Conservation (phyloP, 352 stramenopile species). For the Pythium aquatile region DNA sequence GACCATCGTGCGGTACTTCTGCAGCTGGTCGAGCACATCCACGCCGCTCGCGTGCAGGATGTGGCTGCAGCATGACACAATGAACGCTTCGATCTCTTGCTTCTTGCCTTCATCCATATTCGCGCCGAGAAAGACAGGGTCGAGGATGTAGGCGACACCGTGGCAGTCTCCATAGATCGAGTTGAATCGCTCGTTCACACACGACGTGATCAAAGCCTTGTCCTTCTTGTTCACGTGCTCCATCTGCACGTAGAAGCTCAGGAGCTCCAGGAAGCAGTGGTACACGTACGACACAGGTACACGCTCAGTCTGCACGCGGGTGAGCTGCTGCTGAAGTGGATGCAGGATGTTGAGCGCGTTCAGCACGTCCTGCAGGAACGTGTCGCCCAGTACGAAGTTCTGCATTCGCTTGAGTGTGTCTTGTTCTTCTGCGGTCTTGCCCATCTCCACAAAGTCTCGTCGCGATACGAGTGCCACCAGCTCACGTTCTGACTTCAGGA, state of each 20-base stretch:
- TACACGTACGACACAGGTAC: constrained; percentile 56
- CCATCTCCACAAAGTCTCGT: constrained; percentile 56
- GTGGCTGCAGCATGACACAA: constrained; percentile 42
- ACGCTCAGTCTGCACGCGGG: constrained; percentile 40
- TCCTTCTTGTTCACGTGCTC: constrained; percentile 72
- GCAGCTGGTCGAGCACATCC: constrained; percentile 49
- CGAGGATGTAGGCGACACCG: constrained; percentile 58
- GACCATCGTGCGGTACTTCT: constrained; percentile 49
- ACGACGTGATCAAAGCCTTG: constrained; percentile 66
- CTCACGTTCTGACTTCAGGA: constrained; percentile 52
- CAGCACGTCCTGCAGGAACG: constrained; percentile 52
- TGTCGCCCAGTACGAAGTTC: constrained; percentile 66
- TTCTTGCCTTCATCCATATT: constrained; percentile 48
- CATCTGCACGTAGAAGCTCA: constrained; percentile 50
- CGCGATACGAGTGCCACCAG: constrained; percentile 54
- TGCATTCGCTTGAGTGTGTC: constrained; percentile 50
- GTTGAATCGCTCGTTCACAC: constrained; percentile 59
- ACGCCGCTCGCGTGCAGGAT: constrained; percentile 30
- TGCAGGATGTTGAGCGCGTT: constrained; percentile 57
- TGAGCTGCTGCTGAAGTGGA: constrained; percentile 56
- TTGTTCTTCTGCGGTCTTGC: constrained; percentile 33
- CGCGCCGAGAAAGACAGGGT: constrained; percentile 51
- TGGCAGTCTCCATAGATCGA: constrained; percentile 62
- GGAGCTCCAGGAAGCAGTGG: constrained; percentile 44
- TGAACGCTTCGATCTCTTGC: constrained; percentile 46